Evolutionary conservation across 73 alveolate genomes (phyloP).

Genomic region (Paramecium pentaurelia): DNA sequence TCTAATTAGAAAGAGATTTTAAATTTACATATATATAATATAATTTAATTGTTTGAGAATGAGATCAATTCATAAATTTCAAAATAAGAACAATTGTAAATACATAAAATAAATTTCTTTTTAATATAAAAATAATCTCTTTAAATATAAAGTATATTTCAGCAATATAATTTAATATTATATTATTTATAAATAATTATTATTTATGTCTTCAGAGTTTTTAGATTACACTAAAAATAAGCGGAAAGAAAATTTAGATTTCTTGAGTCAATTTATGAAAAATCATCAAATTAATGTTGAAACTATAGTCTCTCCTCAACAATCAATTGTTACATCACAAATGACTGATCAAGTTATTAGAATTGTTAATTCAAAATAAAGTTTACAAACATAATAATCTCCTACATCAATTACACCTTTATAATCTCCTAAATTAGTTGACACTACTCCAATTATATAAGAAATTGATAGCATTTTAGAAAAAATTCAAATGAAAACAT

Average conservation of each 20-base stretch:
- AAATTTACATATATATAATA: too few species aligned
- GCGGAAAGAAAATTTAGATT: background rate
- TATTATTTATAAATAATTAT: background rate
- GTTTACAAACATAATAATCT: background rate
- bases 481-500: background rate
- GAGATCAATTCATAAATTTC: too few species aligned
- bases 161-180: too few species aligned
- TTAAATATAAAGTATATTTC: too few species aligned
- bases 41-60: too few species aligned
- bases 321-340: background rate
- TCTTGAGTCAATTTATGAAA: background rate
- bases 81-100: too few species aligned
- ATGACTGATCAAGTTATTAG: background rate
- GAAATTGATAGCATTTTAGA: background rate
- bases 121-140: too few species aligned
- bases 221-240: background rate
- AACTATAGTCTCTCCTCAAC: background rate
- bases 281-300: slow-evolving; percentile 9
- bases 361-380: background rate
- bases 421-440: background rate
- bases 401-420: background rate
- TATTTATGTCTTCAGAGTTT: background rate
- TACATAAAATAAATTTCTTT: too few species aligned
- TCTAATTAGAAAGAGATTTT: too few species aligned
- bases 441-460: background rate